Conservation (phyloP, 2,329 filamentous ascomycete species). For the Seiridium cupressi region DNA sequence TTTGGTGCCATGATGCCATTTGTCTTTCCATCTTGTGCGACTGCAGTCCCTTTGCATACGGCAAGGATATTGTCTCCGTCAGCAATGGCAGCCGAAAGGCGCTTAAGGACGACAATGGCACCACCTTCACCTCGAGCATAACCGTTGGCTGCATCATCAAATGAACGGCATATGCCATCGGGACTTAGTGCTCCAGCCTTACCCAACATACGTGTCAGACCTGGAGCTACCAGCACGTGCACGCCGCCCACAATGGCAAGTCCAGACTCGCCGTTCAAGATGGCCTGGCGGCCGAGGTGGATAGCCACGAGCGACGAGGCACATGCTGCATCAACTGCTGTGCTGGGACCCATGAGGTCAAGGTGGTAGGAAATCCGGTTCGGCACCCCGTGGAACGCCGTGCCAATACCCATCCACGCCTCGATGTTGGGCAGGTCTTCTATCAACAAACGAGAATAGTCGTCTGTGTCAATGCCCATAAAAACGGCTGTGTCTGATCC, state of each 20-base stretch:
- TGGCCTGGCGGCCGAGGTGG: conserved; percentile 27
- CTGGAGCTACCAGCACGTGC: conserved; percentile 30
- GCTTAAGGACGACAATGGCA: conserved; percentile 28
- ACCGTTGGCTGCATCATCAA: conserved; percentile 19
- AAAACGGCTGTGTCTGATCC: conserved; percentile 27
- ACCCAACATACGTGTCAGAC: conserved; percentile 26
- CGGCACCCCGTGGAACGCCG: conserved; percentile 32
- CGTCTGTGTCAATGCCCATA: conserved; percentile 30
- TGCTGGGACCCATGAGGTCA: conserved; percentile 28
- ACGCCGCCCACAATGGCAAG: conserved; percentile 30
- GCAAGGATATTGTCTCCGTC: conserved; percentile 33
- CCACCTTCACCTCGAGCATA: conserved; percentile 33
- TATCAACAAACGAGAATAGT: conserved; percentile 32
- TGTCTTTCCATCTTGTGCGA: conserved; percentile 28
- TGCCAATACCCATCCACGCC: conserved; percentile 38
- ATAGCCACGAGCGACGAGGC: conserved; percentile 30
- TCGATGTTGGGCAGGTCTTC: conserved; percentile 35
- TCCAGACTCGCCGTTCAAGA: conserved; percentile 25
- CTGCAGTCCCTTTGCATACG: conserved; percentile 28
- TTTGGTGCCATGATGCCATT: conserved; percentile 32
- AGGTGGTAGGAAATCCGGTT: conserved; percentile 32
- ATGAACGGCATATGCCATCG: conserved; percentile 19
- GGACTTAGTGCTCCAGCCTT: conserved; percentile 24
- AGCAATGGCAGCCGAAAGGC: conserved; percentile 25
- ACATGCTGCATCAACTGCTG: conserved; percentile 34